Evolutionary conservation across 1,284 basidiomycete species (phyloP), one percentile per base, ranked within the genome.

Genomic region (Trichosporon asahii): DNA sequence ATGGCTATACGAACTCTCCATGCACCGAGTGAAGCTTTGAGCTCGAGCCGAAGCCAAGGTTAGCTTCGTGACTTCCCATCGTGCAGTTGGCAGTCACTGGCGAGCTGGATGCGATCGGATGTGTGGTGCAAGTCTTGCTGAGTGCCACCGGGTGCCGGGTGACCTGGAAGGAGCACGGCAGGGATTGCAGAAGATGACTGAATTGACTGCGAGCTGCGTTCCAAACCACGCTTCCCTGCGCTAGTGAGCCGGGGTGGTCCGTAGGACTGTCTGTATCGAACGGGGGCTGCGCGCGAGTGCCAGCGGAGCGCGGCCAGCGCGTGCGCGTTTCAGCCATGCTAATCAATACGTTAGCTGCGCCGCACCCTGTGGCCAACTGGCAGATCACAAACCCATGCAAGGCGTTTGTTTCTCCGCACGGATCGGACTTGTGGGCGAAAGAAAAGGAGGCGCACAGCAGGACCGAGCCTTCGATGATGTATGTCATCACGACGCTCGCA

Each of bases 1-100:
- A 53, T 53, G n/a, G 49, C 49, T 53, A 21, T 53, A 53, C 49
- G 40, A 53, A 53, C 49, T 53, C 49, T 53, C 49, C 49, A 53
- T 53, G n/a, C 21, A 53, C 40, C 40, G n/a, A 4, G 11, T 53
- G 21, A 53, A 53, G 15, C 9, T 25, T 53, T 53, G 49, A 21
- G 49, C 49, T 53, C 23, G 21, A 21, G 11, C 21, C 49, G 49
- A 25, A 53, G 49, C 6, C 49, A 53, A 53, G 23, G 49, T 25
- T 53, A 53, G 49, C 49, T 53, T 53, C 49, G 49, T 53, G 49
- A 53, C 49, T 25, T 53, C 49, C 49, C 23, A 53, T 9, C 49
- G 49, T 53, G 49, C 49, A 23, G 21, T 11, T 18, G 49, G 21
- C 49, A 25, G 49, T 53, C 49, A 53, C 49, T 53, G 40, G 40